Conservation (phyloP, 306 rosid genomes). For the Medicago ruthenica region DNA sequence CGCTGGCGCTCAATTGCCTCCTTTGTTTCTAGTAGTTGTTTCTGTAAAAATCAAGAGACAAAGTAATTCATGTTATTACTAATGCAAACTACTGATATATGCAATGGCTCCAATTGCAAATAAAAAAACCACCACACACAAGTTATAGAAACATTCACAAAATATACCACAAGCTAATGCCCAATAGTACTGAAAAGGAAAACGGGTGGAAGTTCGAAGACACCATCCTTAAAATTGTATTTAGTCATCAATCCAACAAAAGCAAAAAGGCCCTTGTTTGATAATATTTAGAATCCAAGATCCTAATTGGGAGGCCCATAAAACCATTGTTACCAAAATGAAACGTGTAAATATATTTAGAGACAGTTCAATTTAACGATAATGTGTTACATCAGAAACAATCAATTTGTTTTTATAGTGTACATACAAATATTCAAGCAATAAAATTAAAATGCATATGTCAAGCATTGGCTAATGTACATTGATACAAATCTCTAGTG, state of each 20-base stretch:
- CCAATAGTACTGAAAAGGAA: constrained; percentile 30
- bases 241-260: constrained; percentile 8
- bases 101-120: constrained; percentile 24
- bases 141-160: constrained; percentile 3
- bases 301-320: not conserved
- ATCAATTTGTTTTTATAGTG: not conserved
- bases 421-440: constrained; percentile 3
- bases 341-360: constrained; percentile 10
- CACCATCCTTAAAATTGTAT: constrained; percentile 5
- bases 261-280: constrained; percentile 22
- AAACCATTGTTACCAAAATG: not conserved
- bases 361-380: constrained; percentile 15
- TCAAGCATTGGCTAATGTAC: not conserved
- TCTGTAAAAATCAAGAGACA: constrained; percentile 52
- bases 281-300: constrained; percentile 21
- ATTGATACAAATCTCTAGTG: not conserved
- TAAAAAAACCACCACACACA: constrained; percentile 24
- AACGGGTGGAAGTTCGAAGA: constrained; percentile 21
- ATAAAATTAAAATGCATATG: not conserved
- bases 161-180: constrained; percentile 20
- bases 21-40: constrained; percentile 83
- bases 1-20: constrained; percentile 96
- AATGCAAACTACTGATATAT: not conserved
- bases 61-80: constrained; percentile 24
- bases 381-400: not conserved